Percentiles rank a stretch among this genome's conserved stretches.
phyloP scores from a whole-genome alignment of 2,329 filamentous ascomycete species.

The Alternaria postmessia region DNA sequence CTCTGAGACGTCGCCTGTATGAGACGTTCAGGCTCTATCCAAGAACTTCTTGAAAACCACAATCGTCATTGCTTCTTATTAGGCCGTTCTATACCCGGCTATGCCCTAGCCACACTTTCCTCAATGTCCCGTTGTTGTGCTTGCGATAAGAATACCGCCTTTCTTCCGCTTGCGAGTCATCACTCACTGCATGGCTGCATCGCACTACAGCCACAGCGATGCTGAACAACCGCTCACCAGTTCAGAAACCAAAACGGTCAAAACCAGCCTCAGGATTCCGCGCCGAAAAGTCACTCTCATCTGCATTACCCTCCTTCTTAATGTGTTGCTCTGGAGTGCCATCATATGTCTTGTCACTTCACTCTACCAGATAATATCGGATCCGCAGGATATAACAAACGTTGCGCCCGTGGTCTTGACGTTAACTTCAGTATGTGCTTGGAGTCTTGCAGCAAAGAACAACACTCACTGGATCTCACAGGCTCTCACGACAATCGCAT shows the following conservation, averaged over 20 bases:
- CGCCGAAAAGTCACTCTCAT: constrained; percentile 45
- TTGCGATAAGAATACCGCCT: constrained; percentile 29
- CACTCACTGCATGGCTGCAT: constrained; percentile 11
- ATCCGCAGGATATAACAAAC: constrained; percentile 38
- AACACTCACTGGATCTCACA: constrained; percentile 20
- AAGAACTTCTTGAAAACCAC: constrained; percentile 26
- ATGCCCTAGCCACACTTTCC: constrained; percentile 11
- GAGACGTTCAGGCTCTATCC: constrained; percentile 42
- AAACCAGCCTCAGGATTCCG: constrained; percentile 23
- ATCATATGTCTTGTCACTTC: constrained; percentile 36
- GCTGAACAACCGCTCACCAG: constrained; percentile 28
- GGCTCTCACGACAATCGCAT: constrained; percentile 45
- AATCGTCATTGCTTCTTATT: constrained; percentile 18
- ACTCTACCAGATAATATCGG: constrained; percentile 41
- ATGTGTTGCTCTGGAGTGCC: constrained; percentile 47
- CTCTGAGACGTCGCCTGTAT: constrained; percentile 40
- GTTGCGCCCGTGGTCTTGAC: constrained; percentile 45
- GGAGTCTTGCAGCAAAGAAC: not conserved
- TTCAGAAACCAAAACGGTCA: constrained; percentile 16
- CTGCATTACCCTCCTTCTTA: constrained; percentile 45
- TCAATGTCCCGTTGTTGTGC: constrained; percentile 19
- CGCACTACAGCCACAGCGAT: constrained; percentile 27
- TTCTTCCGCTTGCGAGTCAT: constrained; percentile 7
- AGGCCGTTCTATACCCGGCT: constrained; percentile 18
- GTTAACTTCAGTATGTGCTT: constrained; percentile 40